Evolutionary conservation across 73 alveolate genomes (phyloP).

Genomic region (Tetrahymena elliotti): DNA sequence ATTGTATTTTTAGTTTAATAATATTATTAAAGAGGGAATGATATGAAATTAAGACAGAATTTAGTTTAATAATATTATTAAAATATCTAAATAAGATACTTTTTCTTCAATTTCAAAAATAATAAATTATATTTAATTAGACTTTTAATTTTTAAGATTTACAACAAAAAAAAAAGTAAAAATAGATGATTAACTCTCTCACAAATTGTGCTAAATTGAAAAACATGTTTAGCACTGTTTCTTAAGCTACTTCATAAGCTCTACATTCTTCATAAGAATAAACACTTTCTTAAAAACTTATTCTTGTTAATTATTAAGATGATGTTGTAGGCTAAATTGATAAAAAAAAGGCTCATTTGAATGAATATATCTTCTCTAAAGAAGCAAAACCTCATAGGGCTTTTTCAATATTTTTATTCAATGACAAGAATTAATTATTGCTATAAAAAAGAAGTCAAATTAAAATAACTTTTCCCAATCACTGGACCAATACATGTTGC

Average conservation of each 20-base stretch:
- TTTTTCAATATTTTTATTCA: slow-evolving; percentile 76
- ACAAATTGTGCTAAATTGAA: not conserved
- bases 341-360: slow-evolving; percentile 55
- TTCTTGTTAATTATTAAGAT: slow-evolving; percentile 56
- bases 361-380: slow-evolving; percentile 27
- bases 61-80: too few species aligned
- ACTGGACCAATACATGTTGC: slow-evolving; percentile 93
- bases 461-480: slow-evolving; percentile 80
- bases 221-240: not conserved
- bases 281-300: slow-evolving; percentile 47
- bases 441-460: slow-evolving; percentile 64
- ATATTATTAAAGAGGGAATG: not conserved
- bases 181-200: not conserved
- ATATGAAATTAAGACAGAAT: too few species aligned
- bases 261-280: not conserved
- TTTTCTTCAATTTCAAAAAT: too few species aligned
- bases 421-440: slow-evolving; percentile 62
- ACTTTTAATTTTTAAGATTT: too few species aligned
- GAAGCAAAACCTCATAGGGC: slow-evolving; percentile 90
- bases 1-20: too few species aligned
- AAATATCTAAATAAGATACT: not conserved
- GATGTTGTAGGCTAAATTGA: slow-evolving; percentile 46
- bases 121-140: not conserved
- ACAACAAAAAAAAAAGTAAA: not conserved
- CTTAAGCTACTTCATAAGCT: not conserved